Evolutionary conservation across 371 early-diverging fungal genomes (phyloP).

Genomic region (Mycotypha africana): DNA sequence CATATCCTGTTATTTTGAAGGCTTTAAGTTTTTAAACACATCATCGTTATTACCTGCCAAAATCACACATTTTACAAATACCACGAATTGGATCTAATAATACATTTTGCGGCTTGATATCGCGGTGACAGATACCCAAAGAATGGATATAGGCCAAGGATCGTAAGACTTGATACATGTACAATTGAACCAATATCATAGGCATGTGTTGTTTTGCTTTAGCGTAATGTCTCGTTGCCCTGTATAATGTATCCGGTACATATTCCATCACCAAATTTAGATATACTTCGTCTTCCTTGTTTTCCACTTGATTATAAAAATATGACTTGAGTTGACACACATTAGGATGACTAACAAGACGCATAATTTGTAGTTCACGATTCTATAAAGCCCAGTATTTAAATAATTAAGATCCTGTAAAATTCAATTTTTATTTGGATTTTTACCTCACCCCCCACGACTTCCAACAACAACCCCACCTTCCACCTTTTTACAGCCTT

Average conservation of each 20-base stretch:
- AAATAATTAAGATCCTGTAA: background rate
- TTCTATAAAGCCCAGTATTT: constrained; percentile 40
- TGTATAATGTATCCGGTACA: constrained; percentile 86
- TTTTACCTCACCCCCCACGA: background rate
- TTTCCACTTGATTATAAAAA: constrained; percentile 72
- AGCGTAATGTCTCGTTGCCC: constrained; percentile 71
- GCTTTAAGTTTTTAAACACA: too few relatives aligned
- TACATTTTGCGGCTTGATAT: constrained; percentile 72
- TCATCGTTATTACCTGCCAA: constrained; percentile 90
- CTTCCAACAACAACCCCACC: too few relatives aligned
- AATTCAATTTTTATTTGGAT: background rate
- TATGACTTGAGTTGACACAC: constrained; percentile 71
- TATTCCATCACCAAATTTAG: constrained; percentile 82
- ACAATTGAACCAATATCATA: constrained; percentile 85
- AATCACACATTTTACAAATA: constrained; percentile 97
- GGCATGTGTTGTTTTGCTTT: constrained; percentile 91
- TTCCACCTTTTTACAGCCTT: too few relatives aligned
- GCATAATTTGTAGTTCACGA: constrained; percentile 88
- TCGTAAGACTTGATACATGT: constrained; percentile 95
- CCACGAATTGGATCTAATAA: constrained; percentile 72
- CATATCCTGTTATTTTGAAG: background rate
- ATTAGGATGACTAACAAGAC: constrained; percentile 74
- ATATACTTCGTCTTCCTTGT: constrained; percentile 74
- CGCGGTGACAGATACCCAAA: constrained; percentile 60
- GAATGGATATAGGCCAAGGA: constrained; percentile 96